Evolutionary conservation across 768 basidiomycete genomes (phyloP), one percentile per base, ranked within the genome.

Genomic region (Trametes cinnabarina): DNA sequence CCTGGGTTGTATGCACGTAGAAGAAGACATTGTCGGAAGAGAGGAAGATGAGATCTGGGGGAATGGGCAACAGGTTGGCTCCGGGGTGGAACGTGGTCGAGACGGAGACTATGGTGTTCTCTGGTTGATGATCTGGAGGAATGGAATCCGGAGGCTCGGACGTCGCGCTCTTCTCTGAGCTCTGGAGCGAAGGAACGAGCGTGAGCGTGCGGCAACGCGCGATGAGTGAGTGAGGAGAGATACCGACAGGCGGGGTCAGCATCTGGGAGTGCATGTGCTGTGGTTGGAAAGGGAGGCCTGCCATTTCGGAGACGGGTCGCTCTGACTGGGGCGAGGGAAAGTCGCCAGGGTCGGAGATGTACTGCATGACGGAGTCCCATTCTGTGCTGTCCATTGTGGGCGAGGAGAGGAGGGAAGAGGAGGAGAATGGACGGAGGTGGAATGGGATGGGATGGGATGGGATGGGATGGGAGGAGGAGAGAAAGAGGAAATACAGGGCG

Each of bases 21-120:
- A 94, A 94, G 72, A 91, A 90, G 39, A 94, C 89, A 17, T 81
- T 79, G 66, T 94, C 92, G 26, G 83, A 78, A 2, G 89, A 85
- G 53, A 91, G 73, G 48, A 91, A 72, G 63, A 87, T 77, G 42
- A 84, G 63, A 68, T 93, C 87, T 1, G 87, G 83, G 1, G 78
- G 76, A n/a, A 78, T 68, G 0, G 80, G 65, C 34, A 81, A 76
- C 59, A 80, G 79, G 57, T 83, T 66, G 3, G 87, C 83, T 35
- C 82, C 84, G 3, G 90, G 89, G 66, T 81, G 86, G 73, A 92
- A 93, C 0, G 89, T 89, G 25, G 91, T 93, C 15, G 90, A 92
- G 34, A 93, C 84, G 1, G 90, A 90, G 55, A 92, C 86, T 51
- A 74, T 65, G 78, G 73, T 80, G 35, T 63, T 60, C 17, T 41